Base-by-base conservation (phyloP, 495 filamentous ascomycete species). In the Evansstolkia leycettana region DNA sequence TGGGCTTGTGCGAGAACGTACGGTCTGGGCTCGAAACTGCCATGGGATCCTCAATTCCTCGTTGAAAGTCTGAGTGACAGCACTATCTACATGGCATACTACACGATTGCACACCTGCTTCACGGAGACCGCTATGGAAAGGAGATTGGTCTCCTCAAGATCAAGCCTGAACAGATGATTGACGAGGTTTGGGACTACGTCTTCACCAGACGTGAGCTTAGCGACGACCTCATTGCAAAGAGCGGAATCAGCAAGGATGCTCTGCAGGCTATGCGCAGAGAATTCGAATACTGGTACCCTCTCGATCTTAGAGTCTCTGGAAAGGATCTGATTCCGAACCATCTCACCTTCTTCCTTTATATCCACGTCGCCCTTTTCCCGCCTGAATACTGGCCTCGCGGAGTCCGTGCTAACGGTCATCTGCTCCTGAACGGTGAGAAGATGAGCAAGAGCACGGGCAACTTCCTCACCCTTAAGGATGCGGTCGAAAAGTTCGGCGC, bases 111-210 rank as follows among this genome's bases (percentile, higher is more conserved):
- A 8, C 89, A 94, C 55, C 72, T 80, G 44, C 73, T 98, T 15
- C 87, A 93, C 60, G 73, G 63, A 31, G 80, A 85, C 47, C 74
- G 86, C 17, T 94, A 82, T 42, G 88, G 88, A 12, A 76, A 75
- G 40, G 66, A 75, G 34, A 64, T 69, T 34, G 88, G 88, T 34
- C 52, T 69, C 18, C 60, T 78, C 16, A 63, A 75, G 38, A 65
- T 94, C 41, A 77, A 68, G 24, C 65, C 88, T 1, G 80, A 87
- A 9, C 84, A 96, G 58, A 90, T 98, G 85, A 84, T 68, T 25
- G 89, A 95, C 46, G 88, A 93, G 43, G 82, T 94, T 20, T 98
- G 89, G 88, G 89, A 98, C 59, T 94, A 90, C 51, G 56, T 96
- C 40, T 94, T 95, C 57, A 71, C 68, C 28, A 63, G 76, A 33